Evolutionary conservation across 2,329 filamentous ascomycete genomes (phyloP).

Genomic region (Epichloe amarillans): DNA sequence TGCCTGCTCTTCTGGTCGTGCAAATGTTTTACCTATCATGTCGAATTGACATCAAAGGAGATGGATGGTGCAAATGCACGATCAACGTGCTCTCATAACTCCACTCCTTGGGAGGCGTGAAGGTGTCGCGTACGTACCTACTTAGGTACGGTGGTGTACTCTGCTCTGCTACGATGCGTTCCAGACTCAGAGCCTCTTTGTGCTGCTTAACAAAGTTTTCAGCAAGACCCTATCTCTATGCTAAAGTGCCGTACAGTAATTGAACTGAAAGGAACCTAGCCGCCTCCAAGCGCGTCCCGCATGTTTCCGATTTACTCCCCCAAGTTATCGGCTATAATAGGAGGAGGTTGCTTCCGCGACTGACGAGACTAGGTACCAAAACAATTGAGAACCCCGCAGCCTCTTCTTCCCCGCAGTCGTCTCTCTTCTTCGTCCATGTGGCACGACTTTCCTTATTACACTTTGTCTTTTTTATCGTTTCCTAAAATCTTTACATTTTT

Average conservation of each 20-base stretch:
- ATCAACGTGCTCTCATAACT: too few species aligned
- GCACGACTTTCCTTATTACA: background rate
- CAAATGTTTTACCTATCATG: too few species aligned
- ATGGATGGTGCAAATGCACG: too few species aligned
- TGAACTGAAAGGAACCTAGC: background rate
- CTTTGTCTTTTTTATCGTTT: background rate
- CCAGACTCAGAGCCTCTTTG: too few species aligned
- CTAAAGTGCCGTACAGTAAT: background rate
- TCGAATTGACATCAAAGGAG: too few species aligned
- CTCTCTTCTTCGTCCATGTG: background rate
- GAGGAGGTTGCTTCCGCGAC: constrained; percentile 18
- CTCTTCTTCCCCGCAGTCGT: background rate
- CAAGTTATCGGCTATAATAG: constrained; percentile 17
- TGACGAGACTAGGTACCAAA: constrained; percentile 8
- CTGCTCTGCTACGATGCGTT: too few species aligned
- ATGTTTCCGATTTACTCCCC: constrained; percentile 18
- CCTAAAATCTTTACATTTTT: background rate
- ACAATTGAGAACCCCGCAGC: constrained; percentile 2
- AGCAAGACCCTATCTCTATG: too few species aligned
- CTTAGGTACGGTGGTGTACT: too few species aligned
- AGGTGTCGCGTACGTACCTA: too few species aligned
- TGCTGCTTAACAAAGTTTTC: too few species aligned
- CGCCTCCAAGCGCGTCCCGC: constrained; percentile 12
- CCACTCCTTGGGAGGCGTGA: too few species aligned
- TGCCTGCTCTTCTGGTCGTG: too few species aligned